Evolutionary conservation across 1,284 basidiomycete species (phyloP), one percentile per base, ranked within the genome.

Genomic region (Peniophora sp.): DNA sequence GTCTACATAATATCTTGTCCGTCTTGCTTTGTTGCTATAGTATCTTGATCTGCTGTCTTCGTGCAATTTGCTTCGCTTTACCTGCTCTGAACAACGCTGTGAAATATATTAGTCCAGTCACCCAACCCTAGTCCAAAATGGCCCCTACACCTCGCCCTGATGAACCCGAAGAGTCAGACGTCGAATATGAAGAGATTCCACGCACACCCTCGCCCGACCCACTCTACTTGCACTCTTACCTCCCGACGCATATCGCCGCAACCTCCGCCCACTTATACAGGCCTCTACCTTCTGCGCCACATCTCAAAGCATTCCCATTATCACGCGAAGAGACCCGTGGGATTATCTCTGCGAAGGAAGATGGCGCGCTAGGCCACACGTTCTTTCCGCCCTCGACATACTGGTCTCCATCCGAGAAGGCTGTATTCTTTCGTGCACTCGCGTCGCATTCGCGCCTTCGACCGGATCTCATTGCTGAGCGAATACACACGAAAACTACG

Each of bases 321-420:
- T 32, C 27, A 6, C 27, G 27, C 27, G 27, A 32, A 5, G 27
- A 32, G 27, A 5, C 12, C 5, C 27, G 27, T 12, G 27, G 12
- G 27, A 5, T 32, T 32, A 32, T 6, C 5, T 32, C 6, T 5
- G 27, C 27, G 27, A 32, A 32, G 12, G 27, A 51, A 11, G 49
- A 51, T 3, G 39, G 23, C 0, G 49, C 48, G 11, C 52, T 55
- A 3, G 22, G 32, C 0, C 64, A 75, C 2, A 76, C 77, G 1
- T 73, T 69, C 58, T 56, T 73, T 45, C 64, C 71, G 0, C 76
- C 78, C 2, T 64, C 69, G 14, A 70, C 73, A 10, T 69, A 69
- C 53, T 93, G 90, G 90, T 79, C 80, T 3, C 59, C 72, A 0
- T 55, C 65, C 6, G 89, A 93, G 61, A 87, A 87, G 58, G 69